A percentile compares a stretch with the other conserved stretches of the same genome.
phyloP scores from a whole-genome alignment of 768 basidiomycete species.

The Grammothele lineata region DNA sequence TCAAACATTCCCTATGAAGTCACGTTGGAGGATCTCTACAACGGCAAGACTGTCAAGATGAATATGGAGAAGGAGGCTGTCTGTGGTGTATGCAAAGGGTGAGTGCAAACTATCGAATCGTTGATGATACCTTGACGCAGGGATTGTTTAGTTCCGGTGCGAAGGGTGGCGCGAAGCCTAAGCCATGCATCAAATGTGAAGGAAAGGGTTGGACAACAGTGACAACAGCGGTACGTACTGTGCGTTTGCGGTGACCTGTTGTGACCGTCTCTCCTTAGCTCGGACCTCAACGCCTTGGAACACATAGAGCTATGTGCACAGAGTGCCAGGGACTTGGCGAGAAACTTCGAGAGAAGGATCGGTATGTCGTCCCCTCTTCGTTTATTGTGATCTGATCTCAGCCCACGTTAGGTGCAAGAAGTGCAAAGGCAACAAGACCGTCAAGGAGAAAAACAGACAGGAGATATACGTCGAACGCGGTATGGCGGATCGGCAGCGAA shows the following conservation, averaged over 20 bases:
- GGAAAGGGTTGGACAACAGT: conserved; percentile 76
- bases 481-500: conserved; percentile 77
- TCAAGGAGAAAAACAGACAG: conserved; percentile 85
- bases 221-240: conserved; percentile 44
- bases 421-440: conserved; percentile 83
- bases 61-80: conserved; percentile 83
- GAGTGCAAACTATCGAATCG: too few species aligned
- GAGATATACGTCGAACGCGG: conserved; percentile 87
- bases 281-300: conserved; percentile 43
- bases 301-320: conserved; percentile 54
- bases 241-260: not conserved
- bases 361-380: conserved; percentile 38
- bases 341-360: conserved; percentile 79
- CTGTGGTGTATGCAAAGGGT: conserved; percentile 83
- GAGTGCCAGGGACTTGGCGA: conserved; percentile 68
- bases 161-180: conserved; percentile 79
- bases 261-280: conserved; percentile 28
- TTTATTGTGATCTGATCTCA: not conserved
- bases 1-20: conserved; percentile 77
- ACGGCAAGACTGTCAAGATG: conserved; percentile 85
- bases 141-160: conserved; percentile 82
- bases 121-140: not conserved
- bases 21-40: conserved; percentile 89
- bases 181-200: conserved; percentile 73
- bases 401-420: conserved; percentile 88